Evolutionary conservation across 306 rosid species (phyloP).

Genomic region (Cicer arietinum): DNA sequence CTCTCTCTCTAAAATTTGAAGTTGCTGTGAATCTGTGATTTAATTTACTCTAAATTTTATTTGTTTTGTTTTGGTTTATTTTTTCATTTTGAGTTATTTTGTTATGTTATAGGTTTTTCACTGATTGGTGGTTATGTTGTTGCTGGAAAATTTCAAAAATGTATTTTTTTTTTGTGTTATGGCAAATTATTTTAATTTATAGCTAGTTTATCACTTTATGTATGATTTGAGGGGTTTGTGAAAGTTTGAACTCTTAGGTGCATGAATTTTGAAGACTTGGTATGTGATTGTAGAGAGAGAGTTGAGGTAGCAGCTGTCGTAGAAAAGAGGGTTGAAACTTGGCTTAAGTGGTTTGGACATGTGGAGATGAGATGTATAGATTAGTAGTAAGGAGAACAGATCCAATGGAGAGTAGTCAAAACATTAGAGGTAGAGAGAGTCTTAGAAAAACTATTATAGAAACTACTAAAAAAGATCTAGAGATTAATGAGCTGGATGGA

Average conservation of each 20-base stretch:
- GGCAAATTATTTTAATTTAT: neutral
- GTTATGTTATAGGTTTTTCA: too few relatives aligned
- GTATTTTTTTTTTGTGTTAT: neutral
- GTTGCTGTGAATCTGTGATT: constrained; percentile 50
- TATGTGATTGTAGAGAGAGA: neutral
- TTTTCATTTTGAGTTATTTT: constrained; percentile 6
- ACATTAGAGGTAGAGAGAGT: too few relatives aligned
- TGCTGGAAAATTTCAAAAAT: neutral
- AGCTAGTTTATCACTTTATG: neutral
- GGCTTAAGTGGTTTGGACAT: too few relatives aligned
- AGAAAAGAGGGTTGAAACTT: too few relatives aligned
- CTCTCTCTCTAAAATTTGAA: constrained; percentile 9
- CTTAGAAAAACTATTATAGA: too few relatives aligned
- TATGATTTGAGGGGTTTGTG: constrained; percentile 16
- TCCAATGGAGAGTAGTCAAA: too few relatives aligned
- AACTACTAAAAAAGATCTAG: too few relatives aligned
- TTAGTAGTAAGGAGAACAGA: too few relatives aligned
- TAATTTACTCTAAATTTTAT: constrained; percentile 11
- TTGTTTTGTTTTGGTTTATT: constrained; percentile 40
- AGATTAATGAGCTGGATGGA: too few relatives aligned
- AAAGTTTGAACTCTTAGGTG: constrained; percentile 24
- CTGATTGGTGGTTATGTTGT: neutral
- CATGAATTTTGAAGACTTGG: constrained; percentile 25
- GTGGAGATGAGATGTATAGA: too few relatives aligned
- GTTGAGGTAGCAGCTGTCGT: too few relatives aligned